phyloP scores from a whole-genome alignment of 192 early-diverging fungal species.

The Dimargaris verticillata region DNA sequence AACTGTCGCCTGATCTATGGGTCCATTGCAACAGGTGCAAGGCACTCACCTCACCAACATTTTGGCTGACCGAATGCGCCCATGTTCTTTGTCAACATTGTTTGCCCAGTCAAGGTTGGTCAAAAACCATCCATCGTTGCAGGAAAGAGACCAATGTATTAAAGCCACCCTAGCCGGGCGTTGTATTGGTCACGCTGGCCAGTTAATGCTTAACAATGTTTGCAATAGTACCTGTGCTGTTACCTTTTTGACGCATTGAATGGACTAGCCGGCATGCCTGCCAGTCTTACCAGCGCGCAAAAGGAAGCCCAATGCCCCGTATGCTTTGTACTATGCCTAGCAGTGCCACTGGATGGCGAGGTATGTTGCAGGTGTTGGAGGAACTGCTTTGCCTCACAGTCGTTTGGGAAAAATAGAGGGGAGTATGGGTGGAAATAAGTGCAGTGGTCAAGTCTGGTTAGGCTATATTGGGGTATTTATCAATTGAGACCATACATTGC shows the following conservation, averaged over 20 bases:
- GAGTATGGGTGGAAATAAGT: too few species aligned
- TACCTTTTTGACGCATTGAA: neutral
- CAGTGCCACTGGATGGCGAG: too few species aligned
- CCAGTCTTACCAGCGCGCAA: too few species aligned
- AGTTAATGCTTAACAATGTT: neutral
- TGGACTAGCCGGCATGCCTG: too few species aligned
- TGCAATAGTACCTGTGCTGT: neutral
- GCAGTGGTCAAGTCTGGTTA: too few species aligned
- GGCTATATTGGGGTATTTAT: too few species aligned
- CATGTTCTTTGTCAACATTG: slow-evolving; percentile 3
- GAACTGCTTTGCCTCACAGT: too few species aligned
- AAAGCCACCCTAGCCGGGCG: neutral
- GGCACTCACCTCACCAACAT: neutral
- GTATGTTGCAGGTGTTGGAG: too few species aligned
- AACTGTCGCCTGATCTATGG: slow-evolving; percentile 6
- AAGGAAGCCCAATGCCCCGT: too few species aligned
- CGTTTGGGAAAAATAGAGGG: too few species aligned
- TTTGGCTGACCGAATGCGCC: slow-evolving; percentile 11
- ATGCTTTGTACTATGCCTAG: too few species aligned
- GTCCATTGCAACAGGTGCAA: slow-evolving; percentile 9
- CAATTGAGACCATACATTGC: too few species aligned
- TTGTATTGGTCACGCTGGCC: neutral
- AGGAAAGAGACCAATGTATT: neutral
- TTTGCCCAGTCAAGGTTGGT: neutral
- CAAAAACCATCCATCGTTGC: neutral